Evolutionary conservation across 1,139 yeast species (phyloP).

Genomic region (Pichia inconspicua): DNA sequence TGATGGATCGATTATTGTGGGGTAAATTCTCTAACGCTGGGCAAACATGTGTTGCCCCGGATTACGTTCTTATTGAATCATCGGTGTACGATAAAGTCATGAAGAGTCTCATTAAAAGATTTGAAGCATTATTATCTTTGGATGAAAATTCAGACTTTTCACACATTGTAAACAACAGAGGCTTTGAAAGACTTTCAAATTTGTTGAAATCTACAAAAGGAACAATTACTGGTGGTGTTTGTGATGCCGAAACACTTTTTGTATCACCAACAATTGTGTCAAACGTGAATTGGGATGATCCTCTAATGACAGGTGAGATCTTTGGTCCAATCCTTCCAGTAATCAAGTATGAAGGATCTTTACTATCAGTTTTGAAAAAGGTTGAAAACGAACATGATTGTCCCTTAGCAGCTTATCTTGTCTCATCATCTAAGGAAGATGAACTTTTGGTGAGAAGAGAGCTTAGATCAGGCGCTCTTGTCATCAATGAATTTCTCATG

Average conservation of each 20-base stretch:
- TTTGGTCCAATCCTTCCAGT: slow-evolving; percentile 87
- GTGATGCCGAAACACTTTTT: slow-evolving; percentile 35
- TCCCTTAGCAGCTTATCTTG: slow-evolving; percentile 82
- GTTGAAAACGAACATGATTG: slow-evolving; percentile 57
- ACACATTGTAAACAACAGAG: slow-evolving; percentile 55
- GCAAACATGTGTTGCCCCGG: slow-evolving; percentile 87
- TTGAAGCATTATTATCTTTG: slow-evolving; percentile 39
- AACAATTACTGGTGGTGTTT: slow-evolving; percentile 49
- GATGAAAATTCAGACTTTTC: slow-evolving; percentile 39
- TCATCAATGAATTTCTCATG: slow-evolving; percentile 64
- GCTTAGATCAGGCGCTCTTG: slow-evolving; percentile 68
- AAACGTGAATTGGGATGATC: slow-evolving; percentile 56
- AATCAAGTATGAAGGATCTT: slow-evolving; percentile 39
- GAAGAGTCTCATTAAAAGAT: slow-evolving; percentile 34
- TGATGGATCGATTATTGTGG: slow-evolving; percentile 70
- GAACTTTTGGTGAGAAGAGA: slow-evolving; percentile 40
- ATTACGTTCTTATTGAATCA: slow-evolving; percentile 64
- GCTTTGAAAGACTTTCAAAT: slow-evolving; percentile 44
- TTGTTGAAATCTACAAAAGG: slow-evolving; percentile 53
- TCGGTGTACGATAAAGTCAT: slow-evolving; percentile 48
- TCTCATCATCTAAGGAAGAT: slow-evolving; percentile 48
- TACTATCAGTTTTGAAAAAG: slow-evolving; percentile 40
- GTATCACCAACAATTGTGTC: slow-evolving; percentile 71
- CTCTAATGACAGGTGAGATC: slow-evolving; percentile 67
- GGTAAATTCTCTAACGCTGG: slow-evolving; percentile 80